Base-by-base conservation (phyloP, 2,329 filamentous ascomycete species). In the Arthrobotrys pseudoclavata region DNA sequence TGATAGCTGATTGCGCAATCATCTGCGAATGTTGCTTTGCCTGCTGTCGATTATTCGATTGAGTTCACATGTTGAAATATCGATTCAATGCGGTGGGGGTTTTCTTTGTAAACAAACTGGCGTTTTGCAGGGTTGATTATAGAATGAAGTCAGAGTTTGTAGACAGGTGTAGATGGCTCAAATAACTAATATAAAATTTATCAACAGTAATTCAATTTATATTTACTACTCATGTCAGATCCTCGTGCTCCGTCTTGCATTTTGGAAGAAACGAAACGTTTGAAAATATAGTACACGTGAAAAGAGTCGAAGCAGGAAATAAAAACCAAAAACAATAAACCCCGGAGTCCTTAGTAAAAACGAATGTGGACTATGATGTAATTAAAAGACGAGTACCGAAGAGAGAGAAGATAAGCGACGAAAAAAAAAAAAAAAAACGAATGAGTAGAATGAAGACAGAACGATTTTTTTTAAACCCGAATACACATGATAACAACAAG, bases 271-370 rank as follows among this genome's bases (percentile, higher is more conserved):
- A 67, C 50, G 26, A 42, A 70, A 60, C 22, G 60, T 48, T 40
- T 60, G 57, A 68, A 45, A 74, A 68, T 77, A 77, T 77, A 29
- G 66, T 77, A 77, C 74, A 77, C 55, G 42, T 50, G 67, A 53
- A 69, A 76, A 47, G 57, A 69, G 22, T 69, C 22, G 24, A 34
- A 37, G 62, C 12, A 34, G 48, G 52, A 29, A 37, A 22, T 47
- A 67, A 45, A 70, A 72, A 18, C 42, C 22, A 40, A 64, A 50
- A 57, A 60, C 20, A 63, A 22, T 13, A 31, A 76, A 76, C 55
- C 71, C 67, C 45, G 29, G 26, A 67, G 69, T 48, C 67, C 66
- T 42, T 48, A 24, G 42, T 70, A 45, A 62, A 60, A 71, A 67
- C 48, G 61, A 70, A 64, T 48, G 67, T 71, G 61, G 53, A 71